phyloP scores from a whole-genome alignment of 1,284 basidiomycete genomes.

The Pterulicium gracile region DNA sequence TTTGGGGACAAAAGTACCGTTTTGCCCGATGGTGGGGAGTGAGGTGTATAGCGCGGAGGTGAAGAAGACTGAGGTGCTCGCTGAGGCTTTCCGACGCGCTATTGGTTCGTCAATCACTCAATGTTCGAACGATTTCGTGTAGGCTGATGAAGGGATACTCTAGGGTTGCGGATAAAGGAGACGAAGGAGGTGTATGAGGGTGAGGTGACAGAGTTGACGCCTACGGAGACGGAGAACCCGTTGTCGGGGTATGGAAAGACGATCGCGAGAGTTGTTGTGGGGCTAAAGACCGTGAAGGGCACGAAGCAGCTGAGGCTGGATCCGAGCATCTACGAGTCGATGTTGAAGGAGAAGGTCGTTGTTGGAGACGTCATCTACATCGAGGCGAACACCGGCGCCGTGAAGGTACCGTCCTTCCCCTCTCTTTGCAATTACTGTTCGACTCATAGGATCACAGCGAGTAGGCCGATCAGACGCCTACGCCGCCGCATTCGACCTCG shows the following conservation, averaged over 20 bases:
- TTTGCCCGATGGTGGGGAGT: slow-evolving; percentile 96
- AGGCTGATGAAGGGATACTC: slow-evolving; percentile 5
- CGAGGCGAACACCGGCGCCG: slow-evolving; percentile 89
- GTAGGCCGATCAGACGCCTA: slow-evolving; percentile 97
- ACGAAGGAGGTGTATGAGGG: slow-evolving; percentile 99
- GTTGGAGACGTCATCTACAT: slow-evolving; percentile 98
- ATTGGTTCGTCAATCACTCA: slow-evolving; percentile 60
- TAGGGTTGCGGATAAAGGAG: slow-evolving; percentile 93
- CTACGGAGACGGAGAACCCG: slow-evolving; percentile 91
- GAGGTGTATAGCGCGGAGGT: slow-evolving; percentile 97
- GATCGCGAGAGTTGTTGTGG: slow-evolving; percentile 93
- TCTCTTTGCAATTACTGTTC: neutral
- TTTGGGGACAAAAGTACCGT: slow-evolving; percentile 89
- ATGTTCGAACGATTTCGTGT: neutral
- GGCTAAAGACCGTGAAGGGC: slow-evolving; percentile 96
- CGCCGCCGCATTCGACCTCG: slow-evolving; percentile 96
- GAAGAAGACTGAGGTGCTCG: slow-evolving; percentile 98
- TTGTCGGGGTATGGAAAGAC: slow-evolving; percentile 97
- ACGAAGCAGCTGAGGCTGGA: slow-evolving; percentile 95
- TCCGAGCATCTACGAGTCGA: slow-evolving; percentile 93
- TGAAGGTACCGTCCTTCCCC: slow-evolving; percentile 55
- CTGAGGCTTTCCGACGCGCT: slow-evolving; percentile 89
- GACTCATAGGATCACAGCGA: slow-evolving; percentile 36
- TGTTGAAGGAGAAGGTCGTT: slow-evolving; percentile 94
- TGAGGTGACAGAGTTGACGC: slow-evolving; percentile 95